Conservation (phyloP, 192 early-diverging fungal species). For the Kappamyces sp. region DNA sequence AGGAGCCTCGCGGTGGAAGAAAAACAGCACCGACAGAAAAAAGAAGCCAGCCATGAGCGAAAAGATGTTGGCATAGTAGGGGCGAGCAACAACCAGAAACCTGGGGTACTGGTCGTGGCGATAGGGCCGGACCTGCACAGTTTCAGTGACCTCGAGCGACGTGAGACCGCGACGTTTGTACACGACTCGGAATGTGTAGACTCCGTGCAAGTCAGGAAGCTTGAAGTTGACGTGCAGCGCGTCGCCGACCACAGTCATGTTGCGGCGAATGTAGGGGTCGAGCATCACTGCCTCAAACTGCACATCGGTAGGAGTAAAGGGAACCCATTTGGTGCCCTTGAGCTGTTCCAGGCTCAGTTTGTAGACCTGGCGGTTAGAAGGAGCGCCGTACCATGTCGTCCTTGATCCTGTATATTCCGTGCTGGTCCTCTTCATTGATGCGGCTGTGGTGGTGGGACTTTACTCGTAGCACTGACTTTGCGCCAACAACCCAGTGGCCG, state of each 20-base stretch:
- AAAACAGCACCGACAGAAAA: slow-evolving; percentile 71
- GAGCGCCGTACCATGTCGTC: slow-evolving; percentile 68
- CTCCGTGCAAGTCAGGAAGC: slow-evolving; percentile 93
- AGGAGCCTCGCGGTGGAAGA: slow-evolving; percentile 51
- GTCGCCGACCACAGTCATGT: slow-evolving; percentile 36
- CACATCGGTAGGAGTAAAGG: slow-evolving; percentile 71
- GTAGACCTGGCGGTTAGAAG: slow-evolving; percentile 66
- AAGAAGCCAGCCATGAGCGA: slow-evolving; percentile 84
- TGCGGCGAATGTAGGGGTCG: slow-evolving; percentile 82
- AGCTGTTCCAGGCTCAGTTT: slow-evolving; percentile 75
- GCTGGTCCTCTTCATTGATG: slow-evolving; percentile 54
- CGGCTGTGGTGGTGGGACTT: slow-evolving; percentile 58
- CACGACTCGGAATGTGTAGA: slow-evolving; percentile 93
- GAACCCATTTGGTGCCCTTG: slow-evolving; percentile 70
- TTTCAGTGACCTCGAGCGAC: slow-evolving; percentile 65
- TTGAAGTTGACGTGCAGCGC: slow-evolving; percentile 47
- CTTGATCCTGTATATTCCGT: slow-evolving; percentile 84
- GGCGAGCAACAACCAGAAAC: slow-evolving; percentile 85
- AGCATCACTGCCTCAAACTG: slow-evolving; percentile 96
- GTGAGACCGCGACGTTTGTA: slow-evolving; percentile 82
- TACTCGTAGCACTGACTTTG: slow-evolving; percentile 81
- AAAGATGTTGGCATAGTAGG: slow-evolving; percentile 83
- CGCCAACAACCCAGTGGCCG: slow-evolving; percentile 85
- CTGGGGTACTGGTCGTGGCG: slow-evolving; percentile 95
- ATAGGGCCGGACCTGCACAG: slow-evolving; percentile 82